Evolutionary conservation across 208 protist genomes (phyloP), one percentile per base, ranked within the genome.

Genomic region (Angomonas ambiguus): DNA sequence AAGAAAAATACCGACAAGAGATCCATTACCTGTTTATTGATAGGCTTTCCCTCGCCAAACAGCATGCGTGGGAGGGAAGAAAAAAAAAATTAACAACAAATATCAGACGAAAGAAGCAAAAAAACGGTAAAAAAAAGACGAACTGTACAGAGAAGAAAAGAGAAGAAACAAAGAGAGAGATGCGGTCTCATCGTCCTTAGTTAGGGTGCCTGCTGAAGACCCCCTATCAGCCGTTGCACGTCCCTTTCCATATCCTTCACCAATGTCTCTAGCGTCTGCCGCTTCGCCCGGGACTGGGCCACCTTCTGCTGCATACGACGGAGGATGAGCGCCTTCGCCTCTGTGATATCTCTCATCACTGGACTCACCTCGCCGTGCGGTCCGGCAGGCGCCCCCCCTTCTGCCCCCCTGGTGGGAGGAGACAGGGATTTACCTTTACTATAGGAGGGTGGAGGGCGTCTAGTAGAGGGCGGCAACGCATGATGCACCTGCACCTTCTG

Each of bases 221-320:
- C 60, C 10, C 16, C 57, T 58, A 91, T 33, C 27, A 77, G 57
- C 35, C 74, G 68, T 65, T 70, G 31, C 28, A 82, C 79, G 27
- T 87, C 81, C 25, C 57, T 66, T 67, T 77, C 72, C 30, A 91
- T 69, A 20, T 41, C 72, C 38, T 72, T 28, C 45, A 91, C 60
- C 41, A 91, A 64, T 13, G 58, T 35, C 25, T 74, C 69, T 27
- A 91, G 51, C 35, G 70, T 75, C 28, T 59, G 51, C 24, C 75
- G 62, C 51, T 80, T 79, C 0, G 28, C 18, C 24, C 49, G 61
- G 10, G 62, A 65, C 22, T 67, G 65, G 0, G 18, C 51, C 24
- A 85, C 70, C 16, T 68, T 70, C 0, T 31, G 33, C 51, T 72
- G 67, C 80, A 91, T 80, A 48, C 74, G 67, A 11, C 65, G 32